Base-by-base conservation (phyloP, 176 grass and related monocot species). In the Aechmea fasciata region DNA sequence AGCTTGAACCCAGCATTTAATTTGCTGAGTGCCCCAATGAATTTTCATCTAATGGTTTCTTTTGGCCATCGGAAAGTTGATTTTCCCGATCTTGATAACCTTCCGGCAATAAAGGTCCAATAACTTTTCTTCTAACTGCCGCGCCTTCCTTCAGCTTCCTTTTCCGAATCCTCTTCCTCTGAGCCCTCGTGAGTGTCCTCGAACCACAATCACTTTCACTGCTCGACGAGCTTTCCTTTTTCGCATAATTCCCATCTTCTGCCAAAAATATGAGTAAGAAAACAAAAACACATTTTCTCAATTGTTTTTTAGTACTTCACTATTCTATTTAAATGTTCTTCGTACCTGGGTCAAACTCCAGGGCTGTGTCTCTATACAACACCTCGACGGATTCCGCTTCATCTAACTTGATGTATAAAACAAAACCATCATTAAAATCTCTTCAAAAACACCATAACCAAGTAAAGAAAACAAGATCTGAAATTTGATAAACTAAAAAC, bases 121-220 rank as follows among this genome's bases (percentile, higher is more conserved):
- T 26, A 23, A 69, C n/a, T 11, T 69, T 77, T 59, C 75, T 68
- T 59, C 65, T 3, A 17, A 59, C 28, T 57, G 65, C 24, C 15
- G 75, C 19, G 26, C 18, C 3, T 77, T 77, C 65, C 75, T 69
- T 77, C 12, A 77, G 51, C 33, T 77, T 77, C 52, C 75, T 68
- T 69, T 69, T 77, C 51, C 75, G 66, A 15, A 62, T 5, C 33
- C 75, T 68, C 52, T 77, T 77, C 69, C 75, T 77, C 49, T 77
- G 75, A 12, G 75, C 65, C 47, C 75, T 77, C 50, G 75, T 68
- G 51, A 77, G 74, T 15, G 23, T 69, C 9, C 11, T 57, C 1
- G 65, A 29, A 26, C 48, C 74, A 25, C 13, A 54, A 24, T 77
- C 33, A 59, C 64, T 51, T 68, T 17, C n/a, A 76, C 11, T 15